Evolutionary conservation across 225 moss, liverwort and hornwort species (phyloP).

Genomic region (Sphagnum contortum): DNA sequence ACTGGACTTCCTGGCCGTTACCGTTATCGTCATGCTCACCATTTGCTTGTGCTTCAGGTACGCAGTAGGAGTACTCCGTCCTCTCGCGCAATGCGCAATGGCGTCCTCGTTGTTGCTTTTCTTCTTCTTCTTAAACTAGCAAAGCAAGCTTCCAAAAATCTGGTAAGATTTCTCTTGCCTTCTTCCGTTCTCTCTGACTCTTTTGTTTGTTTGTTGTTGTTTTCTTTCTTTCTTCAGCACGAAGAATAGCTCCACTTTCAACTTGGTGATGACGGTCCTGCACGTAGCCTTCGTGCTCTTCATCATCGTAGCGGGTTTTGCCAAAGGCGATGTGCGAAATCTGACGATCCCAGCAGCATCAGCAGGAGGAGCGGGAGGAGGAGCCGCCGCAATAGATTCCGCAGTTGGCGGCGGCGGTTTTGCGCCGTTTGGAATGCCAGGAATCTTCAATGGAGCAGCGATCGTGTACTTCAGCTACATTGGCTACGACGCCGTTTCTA

Average conservation of each 20-base stretch:
- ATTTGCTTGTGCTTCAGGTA: conserved; percentile 64
- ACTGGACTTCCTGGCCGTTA: conserved; percentile 64
- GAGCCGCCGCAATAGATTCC: too few relatives aligned
- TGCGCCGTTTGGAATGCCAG: conserved; percentile 61
- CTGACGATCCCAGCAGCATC: conserved; percentile 3
- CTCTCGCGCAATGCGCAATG: too few relatives aligned
- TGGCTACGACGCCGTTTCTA: conserved; percentile 66
- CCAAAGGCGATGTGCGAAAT: conserved; percentile 63
- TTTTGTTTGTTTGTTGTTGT: not conserved
- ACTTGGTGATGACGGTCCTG: conserved; percentile 70
- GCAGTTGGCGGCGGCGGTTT: conserved; percentile 23
- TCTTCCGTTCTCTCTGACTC: not conserved
- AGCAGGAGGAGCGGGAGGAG: too few relatives aligned
- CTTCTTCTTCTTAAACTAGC: too few relatives aligned
- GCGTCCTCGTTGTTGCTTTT: not conserved
- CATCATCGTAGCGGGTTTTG: conserved; percentile 67
- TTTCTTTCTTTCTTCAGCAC: conserved; percentile 31
- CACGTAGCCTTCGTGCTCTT: conserved; percentile 69
- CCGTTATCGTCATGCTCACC: conserved; percentile 59
- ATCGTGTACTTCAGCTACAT: conserved; percentile 73
- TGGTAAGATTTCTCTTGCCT: too few relatives aligned
- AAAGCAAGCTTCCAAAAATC: too few relatives aligned
- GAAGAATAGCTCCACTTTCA: conserved; percentile 67
- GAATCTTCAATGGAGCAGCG: conserved; percentile 61
- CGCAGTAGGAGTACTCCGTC: not conserved